A percentile compares a stretch with the other conserved stretches of the same genome.
Evolutionary conservation across 2,329 filamentous ascomycete species (phyloP).

Genomic region (Immersiporthe knoxdaviesiana): DNA sequence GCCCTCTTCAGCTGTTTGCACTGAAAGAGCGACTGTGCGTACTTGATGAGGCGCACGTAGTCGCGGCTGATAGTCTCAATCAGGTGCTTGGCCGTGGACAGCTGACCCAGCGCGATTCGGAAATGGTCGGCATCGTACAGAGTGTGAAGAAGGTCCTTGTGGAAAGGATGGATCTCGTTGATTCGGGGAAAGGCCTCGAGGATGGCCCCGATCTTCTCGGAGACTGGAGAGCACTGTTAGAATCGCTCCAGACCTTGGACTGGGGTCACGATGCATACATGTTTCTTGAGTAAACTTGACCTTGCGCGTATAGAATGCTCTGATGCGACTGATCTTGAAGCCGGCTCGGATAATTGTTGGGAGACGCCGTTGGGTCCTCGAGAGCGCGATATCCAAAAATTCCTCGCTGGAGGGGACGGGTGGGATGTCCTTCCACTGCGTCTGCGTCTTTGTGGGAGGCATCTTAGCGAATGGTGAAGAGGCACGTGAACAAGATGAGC

Average conservation of each 20-base stretch:
- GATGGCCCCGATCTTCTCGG: constrained; percentile 88
- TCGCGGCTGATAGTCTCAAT: constrained; percentile 96
- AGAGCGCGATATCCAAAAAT: constrained; percentile 96
- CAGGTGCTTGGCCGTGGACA: constrained; percentile 93
- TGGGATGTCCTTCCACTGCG: constrained; percentile 56
- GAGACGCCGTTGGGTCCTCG: constrained; percentile 86
- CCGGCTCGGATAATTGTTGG: constrained; percentile 92
- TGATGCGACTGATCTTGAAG: constrained; percentile 94
- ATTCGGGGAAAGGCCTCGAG: constrained; percentile 92
- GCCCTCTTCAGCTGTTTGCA: constrained; percentile 99
- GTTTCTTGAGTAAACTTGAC: constrained; percentile 99
- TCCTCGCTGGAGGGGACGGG: constrained; percentile 91
- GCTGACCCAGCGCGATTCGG: constrained; percentile 91
- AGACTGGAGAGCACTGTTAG: constrained; percentile 47
- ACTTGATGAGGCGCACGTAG: constrained; percentile 88
- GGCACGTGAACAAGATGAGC: background rate
- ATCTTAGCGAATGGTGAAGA: background rate
- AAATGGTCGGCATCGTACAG: constrained; percentile 99
- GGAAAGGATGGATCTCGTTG: constrained; percentile 60
- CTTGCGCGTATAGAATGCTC: constrained; percentile 93
- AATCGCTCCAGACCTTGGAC: background rate
- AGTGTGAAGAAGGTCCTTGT: constrained; percentile 86
- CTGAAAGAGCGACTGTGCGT: constrained; percentile 95
- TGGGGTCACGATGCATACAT: constrained; percentile 43
- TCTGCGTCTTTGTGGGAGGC: constrained; percentile 26